Evolutionary conservation across 495 filamentous ascomycete genomes (phyloP), one percentile per base, ranked within the genome.

Genomic region (Thermothielavioides terrestris): DNA sequence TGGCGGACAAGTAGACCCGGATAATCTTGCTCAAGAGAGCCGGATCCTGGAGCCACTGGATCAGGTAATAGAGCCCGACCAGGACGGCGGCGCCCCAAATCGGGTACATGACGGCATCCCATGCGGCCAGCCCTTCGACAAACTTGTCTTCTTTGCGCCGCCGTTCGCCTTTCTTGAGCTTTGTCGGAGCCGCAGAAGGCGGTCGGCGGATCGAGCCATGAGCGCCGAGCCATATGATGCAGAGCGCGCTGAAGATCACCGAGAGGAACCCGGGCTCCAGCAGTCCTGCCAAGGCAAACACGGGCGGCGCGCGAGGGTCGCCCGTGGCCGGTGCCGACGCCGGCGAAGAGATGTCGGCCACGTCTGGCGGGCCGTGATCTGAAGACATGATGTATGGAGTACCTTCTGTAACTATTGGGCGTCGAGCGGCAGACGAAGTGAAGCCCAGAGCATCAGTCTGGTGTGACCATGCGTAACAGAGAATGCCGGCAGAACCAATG

Each of bases 31-130:
- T 97, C 57, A 98, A 58, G 9, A 92, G 67, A 9, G 79, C 72
- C 0, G 91, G 82, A 58, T 94, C 86, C 55, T 92, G 77, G 22
- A 94, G 75, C 77, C 83, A 94, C 58, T 94, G 88, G 62, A 97
- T 88, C 44, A 95, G 73, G 58, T 90, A 80, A 67, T 96, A 97
- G 11, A 98, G 74, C 0, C 80, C 83, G 25, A 82, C 74, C 9
- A 98, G 78, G 0, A 83, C 79, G 2, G 68, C 50, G 5, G 83
- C 92, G 8, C 89, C 91, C 28, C 86, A 67, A n/a, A 96, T 54
- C 7, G 92, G 92, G 42, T 96, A 84, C 65, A 92, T 71, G 55
- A 97, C 74, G 27, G 89, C 92, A 68, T 97, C 92, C 0, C 78
- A 83, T 3, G 88, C 84, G 17, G 74, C 70, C 27, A 98, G 67